These are phyloP conservation scores for cucumber (Cucumis sativus) DNA, from an alignment of 306 rosid genomes.

Conservation along the genomic window DNA sequence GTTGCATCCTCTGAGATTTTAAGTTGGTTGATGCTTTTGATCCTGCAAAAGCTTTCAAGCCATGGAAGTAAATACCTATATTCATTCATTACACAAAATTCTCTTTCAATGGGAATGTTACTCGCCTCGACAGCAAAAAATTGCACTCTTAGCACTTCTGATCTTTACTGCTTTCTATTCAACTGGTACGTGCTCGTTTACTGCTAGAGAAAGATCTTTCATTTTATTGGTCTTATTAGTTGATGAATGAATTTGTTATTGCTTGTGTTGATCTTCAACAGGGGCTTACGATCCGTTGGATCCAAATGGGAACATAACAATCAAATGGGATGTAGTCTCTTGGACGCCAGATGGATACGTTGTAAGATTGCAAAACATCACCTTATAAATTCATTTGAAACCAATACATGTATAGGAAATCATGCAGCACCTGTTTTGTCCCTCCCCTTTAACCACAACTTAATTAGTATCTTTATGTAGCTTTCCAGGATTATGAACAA, in stretches of 20 bases:
- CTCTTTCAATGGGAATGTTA: background rate
- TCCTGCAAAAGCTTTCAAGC: conserved; percentile 1
- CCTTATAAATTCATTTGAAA: background rate
- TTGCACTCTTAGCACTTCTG: conserved; percentile 1
- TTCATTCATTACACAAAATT: background rate
- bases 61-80: conserved; percentile 5
- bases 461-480: background rate
- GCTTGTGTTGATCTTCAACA: background rate
- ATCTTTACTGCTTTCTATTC: background rate
- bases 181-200: background rate
- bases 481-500: background rate
- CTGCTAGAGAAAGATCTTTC: background rate
- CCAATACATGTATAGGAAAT: background rate
- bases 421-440: background rate
- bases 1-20: background rate
- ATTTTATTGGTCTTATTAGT: background rate
- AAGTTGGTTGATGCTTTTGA: background rate
- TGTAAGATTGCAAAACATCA: conserved; percentile 10
- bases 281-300: conserved; percentile 27
- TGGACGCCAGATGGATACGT: conserved; percentile 33
- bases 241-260: background rate
- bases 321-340: conserved; percentile 27
- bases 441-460: background rate
- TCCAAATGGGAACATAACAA: conserved; percentile 23
- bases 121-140: background rate